These are phyloP conservation scores for Clitoria ternatea DNA, from an alignment of 306 rosid species.

Conservation along the genomic window DNA sequence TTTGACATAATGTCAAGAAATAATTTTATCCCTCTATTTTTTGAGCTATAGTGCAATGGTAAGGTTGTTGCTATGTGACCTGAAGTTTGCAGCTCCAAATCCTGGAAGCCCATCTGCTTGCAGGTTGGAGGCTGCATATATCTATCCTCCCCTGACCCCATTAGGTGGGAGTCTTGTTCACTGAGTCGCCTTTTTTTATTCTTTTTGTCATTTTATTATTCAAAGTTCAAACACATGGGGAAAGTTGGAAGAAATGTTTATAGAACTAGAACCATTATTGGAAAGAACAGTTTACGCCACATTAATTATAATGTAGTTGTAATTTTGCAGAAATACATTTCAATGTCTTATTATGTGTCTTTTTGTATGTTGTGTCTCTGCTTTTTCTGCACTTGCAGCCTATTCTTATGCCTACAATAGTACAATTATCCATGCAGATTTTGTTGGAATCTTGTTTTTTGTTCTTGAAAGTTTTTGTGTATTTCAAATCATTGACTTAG, in stretches of 20 bases:
- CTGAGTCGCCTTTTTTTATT: neutral
- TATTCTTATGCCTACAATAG: neutral
- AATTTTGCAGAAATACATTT: slow-evolving; percentile 1
- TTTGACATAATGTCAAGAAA: slow-evolving; percentile 22
- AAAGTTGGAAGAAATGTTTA: slow-evolving; percentile 1
- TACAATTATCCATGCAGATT: neutral
- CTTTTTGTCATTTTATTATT: slow-evolving; percentile 8
- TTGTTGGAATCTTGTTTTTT: slow-evolving; percentile 16
- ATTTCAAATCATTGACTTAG: slow-evolving; percentile 12
- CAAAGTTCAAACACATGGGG: slow-evolving; percentile 11
- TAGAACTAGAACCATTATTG: neutral
- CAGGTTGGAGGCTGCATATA: neutral
- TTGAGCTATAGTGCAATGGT: neutral
- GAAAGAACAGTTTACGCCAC: neutral
- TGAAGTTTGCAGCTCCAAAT: neutral
- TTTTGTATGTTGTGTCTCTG: neutral
- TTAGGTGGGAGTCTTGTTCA: neutral
- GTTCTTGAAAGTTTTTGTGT: slow-evolving; percentile 1
- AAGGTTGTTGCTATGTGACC: neutral
- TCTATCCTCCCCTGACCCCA: neutral
- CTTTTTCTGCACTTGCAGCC: neutral
- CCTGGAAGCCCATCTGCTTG: neutral
- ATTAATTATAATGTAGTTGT: slow-evolving; percentile 3
- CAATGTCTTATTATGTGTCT: neutral
- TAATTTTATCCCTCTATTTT: neutral